phyloP scores from a whole-genome alignment of 495 filamentous ascomycete species.

The Aspergillus nanangensis region DNA sequence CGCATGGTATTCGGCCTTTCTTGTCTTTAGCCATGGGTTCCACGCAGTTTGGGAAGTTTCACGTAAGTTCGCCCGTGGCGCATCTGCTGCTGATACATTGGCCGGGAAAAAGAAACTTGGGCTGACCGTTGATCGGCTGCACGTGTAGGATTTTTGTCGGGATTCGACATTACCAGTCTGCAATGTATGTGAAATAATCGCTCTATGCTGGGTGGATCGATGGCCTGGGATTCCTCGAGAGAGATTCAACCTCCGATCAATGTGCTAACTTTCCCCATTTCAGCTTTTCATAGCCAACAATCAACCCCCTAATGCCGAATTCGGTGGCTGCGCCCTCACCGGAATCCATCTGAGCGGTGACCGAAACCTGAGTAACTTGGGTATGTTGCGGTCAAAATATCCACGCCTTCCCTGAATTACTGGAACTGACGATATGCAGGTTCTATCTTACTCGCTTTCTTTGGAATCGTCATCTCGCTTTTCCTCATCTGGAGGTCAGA shows the following conservation, averaged over 20 bases:
- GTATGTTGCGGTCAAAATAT: constrained; percentile 43
- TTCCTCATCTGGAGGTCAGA: constrained; percentile 79
- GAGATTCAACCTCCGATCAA: neutral
- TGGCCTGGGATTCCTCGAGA: neutral
- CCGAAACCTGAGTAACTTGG: constrained; percentile 74
- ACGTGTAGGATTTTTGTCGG: constrained; percentile 79
- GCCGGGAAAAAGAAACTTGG: neutral
- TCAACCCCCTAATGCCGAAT: constrained; percentile 47
- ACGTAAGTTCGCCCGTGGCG: constrained; percentile 55
- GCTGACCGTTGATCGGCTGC: constrained; percentile 15
- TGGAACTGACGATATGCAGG: constrained; percentile 45
- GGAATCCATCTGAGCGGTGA: constrained; percentile 67
- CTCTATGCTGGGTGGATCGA: neutral
- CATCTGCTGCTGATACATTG: neutral
- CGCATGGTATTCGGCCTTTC: neutral
- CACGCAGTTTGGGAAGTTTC: constrained; percentile 84
- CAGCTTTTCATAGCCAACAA: constrained; percentile 49
- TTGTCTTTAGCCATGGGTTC: constrained; percentile 40
- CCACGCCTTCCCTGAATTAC: neutral
- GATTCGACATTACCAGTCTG: constrained; percentile 94
- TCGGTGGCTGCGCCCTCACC: constrained; percentile 62
- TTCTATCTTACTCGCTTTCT: constrained; percentile 79
- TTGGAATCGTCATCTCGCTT: constrained; percentile 65
- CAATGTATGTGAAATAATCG: constrained; percentile 66
- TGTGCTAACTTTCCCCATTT: neutral